A percentile compares a stretch with the other conserved stretches of the same genome.
phyloP scores from a whole-genome alignment of 2,329 filamentous ascomycete genomes.

The Raffaelea ambrosiae region DNA sequence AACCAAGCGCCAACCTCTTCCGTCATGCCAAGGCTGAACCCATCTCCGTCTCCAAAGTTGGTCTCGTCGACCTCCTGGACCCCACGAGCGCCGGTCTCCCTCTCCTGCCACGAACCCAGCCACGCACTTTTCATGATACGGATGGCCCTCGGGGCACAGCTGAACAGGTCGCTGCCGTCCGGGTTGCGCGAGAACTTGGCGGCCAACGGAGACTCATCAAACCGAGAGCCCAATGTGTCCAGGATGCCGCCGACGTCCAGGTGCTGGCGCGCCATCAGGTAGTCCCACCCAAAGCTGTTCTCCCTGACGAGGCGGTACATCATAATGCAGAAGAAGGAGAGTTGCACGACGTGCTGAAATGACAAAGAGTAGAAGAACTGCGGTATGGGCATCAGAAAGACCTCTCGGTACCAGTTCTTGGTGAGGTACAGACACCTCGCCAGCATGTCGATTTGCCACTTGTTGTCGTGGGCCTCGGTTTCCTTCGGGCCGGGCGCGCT shows the following conservation, averaged over 20 bases:
- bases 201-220: no score
- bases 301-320: slow-evolving; percentile 5
- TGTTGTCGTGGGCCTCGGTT: not conserved
- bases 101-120: no score
- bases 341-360: slow-evolving; percentile 4
- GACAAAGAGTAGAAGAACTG: slow-evolving; percentile 6
- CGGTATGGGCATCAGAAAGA: not conserved
- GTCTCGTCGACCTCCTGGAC: no score
- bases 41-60: no score
- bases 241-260: slow-evolving; percentile 1
- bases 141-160: no score
- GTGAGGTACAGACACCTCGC: slow-evolving; percentile 3
- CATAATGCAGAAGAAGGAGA: slow-evolving; percentile 3
- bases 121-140: no score
- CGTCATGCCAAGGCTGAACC: no score
- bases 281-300: slow-evolving; percentile 5
- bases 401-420: slow-evolving; percentile 2
- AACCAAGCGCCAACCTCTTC: no score
- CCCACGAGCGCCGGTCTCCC: no score
- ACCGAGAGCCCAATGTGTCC: not conserved
- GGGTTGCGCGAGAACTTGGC: no score
- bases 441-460: not conserved
- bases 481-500: no score
- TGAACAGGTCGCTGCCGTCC: no score
- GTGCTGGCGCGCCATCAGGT: slow-evolving; percentile 2